Base-by-base conservation (phyloP, 306 rosid genomes). In the Quercus alba region DNA sequence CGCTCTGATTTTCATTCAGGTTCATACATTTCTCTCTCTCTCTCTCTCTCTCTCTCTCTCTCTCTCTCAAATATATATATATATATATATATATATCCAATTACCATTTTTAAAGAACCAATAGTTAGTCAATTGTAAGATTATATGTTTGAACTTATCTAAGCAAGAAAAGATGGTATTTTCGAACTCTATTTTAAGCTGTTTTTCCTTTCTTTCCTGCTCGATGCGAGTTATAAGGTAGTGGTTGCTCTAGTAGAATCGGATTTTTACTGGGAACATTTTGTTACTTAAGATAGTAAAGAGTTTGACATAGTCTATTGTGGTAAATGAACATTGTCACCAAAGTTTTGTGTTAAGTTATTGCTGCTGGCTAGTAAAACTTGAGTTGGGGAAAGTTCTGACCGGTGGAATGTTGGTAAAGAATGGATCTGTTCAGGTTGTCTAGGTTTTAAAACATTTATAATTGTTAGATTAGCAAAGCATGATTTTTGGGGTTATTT, bases 1-100 rank as follows among this genome's bases (percentile, higher is more conserved):
- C 44, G 11, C 74, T 14, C 87, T 88, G 67, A 80, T 91, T 74
- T 21, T 80, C 25, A 28, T 71, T 75, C 97, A 91, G 97, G 98
- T 94, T 77, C 18, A 6, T 9, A 79, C 18, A 13, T 9, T 59
- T 63, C 51, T 49, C 33, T n/a, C 67, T 7, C 31, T 49, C n/a
- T 13, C 56, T n/a, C 8, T 19, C 17, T 8, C 13, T 33, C 18
- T 63, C 15, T 51, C n/a, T 11, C 55, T n/a, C n/a, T n/a, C n/a
- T n/a, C n/a, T n/a, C n/a, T 19, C 5, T 33, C 38, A 33, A 0
- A 35, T 5, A 30, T 30, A 30, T 30, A 31, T 4, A 31, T 25
- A 25, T 25, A 25, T 25, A 26, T 0, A 7, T 41, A 8, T 38
- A 38, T 41, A 62, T 17, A 12, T 4, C n/a, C n/a, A 12, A 63